Evolutionary conservation across 495 filamentous ascomycete species (phyloP).

Genomic region (Lophium mytilinum): DNA sequence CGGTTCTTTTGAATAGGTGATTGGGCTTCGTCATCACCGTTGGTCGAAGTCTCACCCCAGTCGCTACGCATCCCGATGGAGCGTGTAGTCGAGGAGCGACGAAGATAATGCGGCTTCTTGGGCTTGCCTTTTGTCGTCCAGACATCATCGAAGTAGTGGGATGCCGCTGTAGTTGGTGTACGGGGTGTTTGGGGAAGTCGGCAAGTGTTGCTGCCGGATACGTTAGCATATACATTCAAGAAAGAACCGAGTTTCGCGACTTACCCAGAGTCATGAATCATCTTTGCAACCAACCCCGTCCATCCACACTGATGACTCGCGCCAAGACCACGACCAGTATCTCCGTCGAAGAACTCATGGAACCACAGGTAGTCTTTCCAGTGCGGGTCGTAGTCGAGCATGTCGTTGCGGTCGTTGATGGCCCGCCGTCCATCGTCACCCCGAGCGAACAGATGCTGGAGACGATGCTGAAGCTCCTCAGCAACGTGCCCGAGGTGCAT

Average conservation of each 20-base stretch:
- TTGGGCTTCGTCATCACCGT: constrained; percentile 32
- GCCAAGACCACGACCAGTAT: constrained; percentile 79
- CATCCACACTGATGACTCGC: constrained; percentile 94
- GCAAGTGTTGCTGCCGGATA: constrained; percentile 60
- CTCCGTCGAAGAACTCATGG: constrained; percentile 95
- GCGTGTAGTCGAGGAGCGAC: constrained; percentile 73
- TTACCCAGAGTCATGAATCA: constrained; percentile 95
- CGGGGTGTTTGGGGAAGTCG: constrained; percentile 88
- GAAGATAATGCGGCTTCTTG: constrained; percentile 45
- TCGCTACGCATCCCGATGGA: constrained; percentile 86
- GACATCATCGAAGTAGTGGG: constrained; percentile 92
- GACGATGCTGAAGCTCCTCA: constrained; percentile 88
- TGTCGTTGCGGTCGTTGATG: constrained; percentile 71
- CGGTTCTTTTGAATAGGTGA: constrained; percentile 11
- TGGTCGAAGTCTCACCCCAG: constrained; percentile 48
- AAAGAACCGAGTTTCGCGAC: constrained; percentile 21
- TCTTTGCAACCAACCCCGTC: constrained; percentile 92
- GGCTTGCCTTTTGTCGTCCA: constrained; percentile 47
- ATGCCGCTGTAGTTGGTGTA: constrained; percentile 70
- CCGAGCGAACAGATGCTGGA: constrained; percentile 83
- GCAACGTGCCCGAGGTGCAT: constrained; percentile 97
- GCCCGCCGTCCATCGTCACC: constrained; percentile 78
- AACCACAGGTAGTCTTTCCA: constrained; percentile 95
- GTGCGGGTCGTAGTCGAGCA: constrained; percentile 80
- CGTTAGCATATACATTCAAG: constrained; percentile 6